These are phyloP conservation scores for Colletotrichum sansevieriae DNA, from an alignment of 2,329 filamentous ascomycete genomes.

Conservation along the genomic window DNA sequence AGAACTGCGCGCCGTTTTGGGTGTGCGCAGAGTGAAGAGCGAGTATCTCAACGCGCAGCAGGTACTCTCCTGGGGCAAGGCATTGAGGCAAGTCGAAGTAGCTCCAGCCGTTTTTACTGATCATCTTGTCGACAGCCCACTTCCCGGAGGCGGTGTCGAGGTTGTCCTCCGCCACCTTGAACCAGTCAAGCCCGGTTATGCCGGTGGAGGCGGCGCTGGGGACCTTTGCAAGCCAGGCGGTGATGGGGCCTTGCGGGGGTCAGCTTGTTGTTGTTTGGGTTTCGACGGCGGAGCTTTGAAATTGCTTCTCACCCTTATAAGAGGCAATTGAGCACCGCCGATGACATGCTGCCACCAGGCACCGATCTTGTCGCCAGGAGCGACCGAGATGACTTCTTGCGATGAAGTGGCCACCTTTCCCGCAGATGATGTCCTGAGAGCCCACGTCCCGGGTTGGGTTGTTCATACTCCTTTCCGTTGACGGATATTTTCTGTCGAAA, in stretches of 20 bases:
- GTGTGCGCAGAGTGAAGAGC: conserved; percentile 64
- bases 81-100: conserved; percentile 64
- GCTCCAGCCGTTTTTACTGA: conserved; percentile 58
- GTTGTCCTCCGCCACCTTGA: conserved; percentile 61
- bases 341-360: conserved; percentile 67
- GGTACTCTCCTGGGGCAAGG: conserved; percentile 66
- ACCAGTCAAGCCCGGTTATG: conserved; percentile 50
- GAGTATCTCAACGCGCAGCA: conserved; percentile 67
- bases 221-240: conserved; percentile 67
- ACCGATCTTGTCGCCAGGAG: conserved; percentile 64
- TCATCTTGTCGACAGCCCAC: conserved; percentile 64
- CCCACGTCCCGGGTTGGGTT: conserved; percentile 65
- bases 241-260: conserved; percentile 57
- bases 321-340: conserved; percentile 64
- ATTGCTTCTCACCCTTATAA: conserved; percentile 54
- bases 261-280: too few relatives aligned
- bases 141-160: conserved; percentile 57
- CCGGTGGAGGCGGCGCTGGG: conserved; percentile 61
- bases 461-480: conserved; percentile 51
- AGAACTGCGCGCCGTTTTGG: conserved; percentile 62
- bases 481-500: conserved; percentile 34
- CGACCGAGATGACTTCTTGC: conserved; percentile 59
- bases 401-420: conserved; percentile 59
- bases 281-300: too few relatives aligned
- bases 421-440: conserved; percentile 64